A percentile compares a stretch with the other conserved stretches of the same genome.
These are phyloP conservation scores for Rhodotorula sp. DNA, from an alignment of 1,284 basidiomycete genomes.

Conservation along the genomic window DNA sequence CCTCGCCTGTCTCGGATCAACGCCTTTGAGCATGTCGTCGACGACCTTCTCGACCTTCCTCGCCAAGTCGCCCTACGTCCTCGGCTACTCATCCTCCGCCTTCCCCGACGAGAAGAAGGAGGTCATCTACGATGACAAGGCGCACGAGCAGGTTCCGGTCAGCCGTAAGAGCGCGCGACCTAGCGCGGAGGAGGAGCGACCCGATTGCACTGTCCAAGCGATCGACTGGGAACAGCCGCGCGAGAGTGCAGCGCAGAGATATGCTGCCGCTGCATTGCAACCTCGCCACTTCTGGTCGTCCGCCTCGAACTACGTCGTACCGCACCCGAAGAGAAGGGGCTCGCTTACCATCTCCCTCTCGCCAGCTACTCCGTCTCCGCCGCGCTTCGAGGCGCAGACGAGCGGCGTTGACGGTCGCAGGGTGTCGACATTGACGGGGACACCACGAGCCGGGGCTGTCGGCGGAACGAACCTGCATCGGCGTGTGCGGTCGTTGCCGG, in stretches of 20 bases:
- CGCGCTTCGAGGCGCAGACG: background rate
- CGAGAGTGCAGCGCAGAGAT: no score
- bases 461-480: conserved; percentile 15
- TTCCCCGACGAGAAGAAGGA: background rate
- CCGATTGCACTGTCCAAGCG: no score
- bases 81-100: background rate
- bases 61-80: conserved; percentile 13
- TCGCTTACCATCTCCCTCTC: conserved; percentile 15
- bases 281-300: background rate
- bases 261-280: no score
- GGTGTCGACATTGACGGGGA: background rate
- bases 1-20: conserved; percentile 22
- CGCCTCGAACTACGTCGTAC: background rate
- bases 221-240: no score
- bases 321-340: background rate
- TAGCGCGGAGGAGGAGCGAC: no score
- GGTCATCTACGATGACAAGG: no score
- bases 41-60: conserved; percentile 9
- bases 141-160: no score
- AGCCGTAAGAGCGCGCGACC: no score
- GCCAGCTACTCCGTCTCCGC: conserved; percentile 8
- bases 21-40: conserved; percentile 6
- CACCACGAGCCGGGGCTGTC: background rate
- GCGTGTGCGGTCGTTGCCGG: conserved; percentile 16
- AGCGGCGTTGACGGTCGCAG: background rate